These are phyloP conservation scores for Schizothecium vesticola DNA, from an alignment of 495 filamentous ascomycete species.

Conservation along the genomic window DNA sequence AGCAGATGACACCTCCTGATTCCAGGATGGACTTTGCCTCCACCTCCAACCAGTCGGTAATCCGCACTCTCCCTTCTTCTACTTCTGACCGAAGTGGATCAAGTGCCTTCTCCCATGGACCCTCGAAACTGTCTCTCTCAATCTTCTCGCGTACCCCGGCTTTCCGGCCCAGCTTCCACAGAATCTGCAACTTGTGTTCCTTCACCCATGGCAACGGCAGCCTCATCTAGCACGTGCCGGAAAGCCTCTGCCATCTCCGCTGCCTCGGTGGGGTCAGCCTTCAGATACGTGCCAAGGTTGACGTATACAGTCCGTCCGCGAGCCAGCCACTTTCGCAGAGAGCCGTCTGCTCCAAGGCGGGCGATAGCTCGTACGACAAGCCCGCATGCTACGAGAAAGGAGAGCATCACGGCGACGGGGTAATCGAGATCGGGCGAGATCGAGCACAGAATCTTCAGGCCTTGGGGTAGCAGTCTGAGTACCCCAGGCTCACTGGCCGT, in stretches of 20 bases:
- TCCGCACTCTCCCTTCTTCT: slow-evolving; percentile 21
- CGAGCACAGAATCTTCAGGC: no score
- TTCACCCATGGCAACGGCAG: not conserved
- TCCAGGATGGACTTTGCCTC: slow-evolving; percentile 30
- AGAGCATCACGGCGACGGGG: no score
- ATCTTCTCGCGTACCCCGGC: slow-evolving; percentile 1
- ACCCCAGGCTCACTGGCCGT: no score
- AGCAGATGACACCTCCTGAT: slow-evolving; percentile 27
- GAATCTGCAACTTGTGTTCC: slow-evolving; percentile 26
- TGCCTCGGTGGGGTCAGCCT: slow-evolving; percentile 5
- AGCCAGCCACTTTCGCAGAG: slow-evolving; percentile 30
- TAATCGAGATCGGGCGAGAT: no score
- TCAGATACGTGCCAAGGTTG: slow-evolving; percentile 29
- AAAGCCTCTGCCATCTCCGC: slow-evolving; percentile 29
- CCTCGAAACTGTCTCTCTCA: slow-evolving; percentile 3
- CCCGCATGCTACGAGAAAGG: no score
- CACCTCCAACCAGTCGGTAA: slow-evolving; percentile 31
- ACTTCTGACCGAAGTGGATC: no score
- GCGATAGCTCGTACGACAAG: slow-evolving; percentile 39
- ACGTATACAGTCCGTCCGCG: slow-evolving; percentile 32
- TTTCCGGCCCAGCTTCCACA: slow-evolving; percentile 35
- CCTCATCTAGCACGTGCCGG: slow-evolving; percentile 19
- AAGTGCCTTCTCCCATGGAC: not conserved
- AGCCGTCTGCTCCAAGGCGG: slow-evolving; percentile 24
- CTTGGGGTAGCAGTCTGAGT: no score